A percentile compares a stretch with the other conserved stretches of the same genome.
Conservation (phyloP, 2,329 filamentous ascomycete genomes). For the Aspergillus piperis region DNA sequence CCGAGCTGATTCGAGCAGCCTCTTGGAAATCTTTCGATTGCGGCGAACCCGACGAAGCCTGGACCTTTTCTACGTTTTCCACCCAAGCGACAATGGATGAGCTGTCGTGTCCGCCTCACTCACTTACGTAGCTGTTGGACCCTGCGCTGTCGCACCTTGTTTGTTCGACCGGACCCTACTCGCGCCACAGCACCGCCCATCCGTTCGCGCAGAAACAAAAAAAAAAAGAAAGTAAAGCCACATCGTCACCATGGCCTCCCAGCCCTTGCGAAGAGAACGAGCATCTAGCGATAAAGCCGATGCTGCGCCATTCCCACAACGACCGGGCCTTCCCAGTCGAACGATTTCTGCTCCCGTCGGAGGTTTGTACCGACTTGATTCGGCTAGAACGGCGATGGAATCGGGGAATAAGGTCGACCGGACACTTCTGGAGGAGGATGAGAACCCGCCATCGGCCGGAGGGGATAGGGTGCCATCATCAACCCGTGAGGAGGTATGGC, state of each 20-base stretch:
- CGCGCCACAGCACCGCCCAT: slow-evolving; percentile 16
- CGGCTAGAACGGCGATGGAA: slow-evolving; percentile 22
- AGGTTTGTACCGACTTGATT: slow-evolving; percentile 30
- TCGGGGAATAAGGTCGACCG: slow-evolving; percentile 22
- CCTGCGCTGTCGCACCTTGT: slow-evolving; percentile 25
- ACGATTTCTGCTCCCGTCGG: slow-evolving; percentile 40
- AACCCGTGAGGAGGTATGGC: slow-evolving; percentile 25
- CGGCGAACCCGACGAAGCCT: neutral
- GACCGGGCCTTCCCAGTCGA: slow-evolving; percentile 36
- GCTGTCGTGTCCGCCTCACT: slow-evolving; percentile 28
- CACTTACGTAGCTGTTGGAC: slow-evolving; percentile 32
- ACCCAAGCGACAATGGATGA: slow-evolving; percentile 37
- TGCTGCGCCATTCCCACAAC: slow-evolving; percentile 26
- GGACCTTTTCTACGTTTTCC: slow-evolving; percentile 9
- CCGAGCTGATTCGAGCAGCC: neutral
- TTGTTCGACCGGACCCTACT: slow-evolving; percentile 21
- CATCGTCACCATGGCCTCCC: slow-evolving; percentile 28
- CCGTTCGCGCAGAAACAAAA: slow-evolving; percentile 6
- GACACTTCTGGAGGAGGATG: slow-evolving; percentile 35
- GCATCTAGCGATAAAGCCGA: slow-evolving; percentile 37
- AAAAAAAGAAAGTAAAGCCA: neutral
- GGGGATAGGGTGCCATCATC: slow-evolving; percentile 8
- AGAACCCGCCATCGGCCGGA: slow-evolving; percentile 19
- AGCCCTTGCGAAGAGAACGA: slow-evolving; percentile 31
- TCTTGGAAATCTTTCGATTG: slow-evolving; percentile 1